Evolutionary conservation across 1,139 yeast species (phyloP).

Genomic region (Yamadazyma mexicana): DNA sequence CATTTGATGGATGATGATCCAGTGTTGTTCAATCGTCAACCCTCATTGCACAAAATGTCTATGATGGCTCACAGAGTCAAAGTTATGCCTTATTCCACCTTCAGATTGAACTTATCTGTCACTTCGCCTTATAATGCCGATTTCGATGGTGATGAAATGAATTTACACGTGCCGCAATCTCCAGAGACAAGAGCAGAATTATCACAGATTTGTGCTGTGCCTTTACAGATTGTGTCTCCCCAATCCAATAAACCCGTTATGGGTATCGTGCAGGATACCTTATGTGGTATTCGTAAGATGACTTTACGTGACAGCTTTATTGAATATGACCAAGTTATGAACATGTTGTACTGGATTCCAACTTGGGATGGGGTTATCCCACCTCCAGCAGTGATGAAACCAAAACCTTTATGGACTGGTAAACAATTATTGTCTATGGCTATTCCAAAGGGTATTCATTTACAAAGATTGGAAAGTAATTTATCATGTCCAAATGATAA

Average conservation of each 20-base stretch:
- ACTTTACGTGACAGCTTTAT: slow-evolving; percentile 86
- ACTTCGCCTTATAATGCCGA: slow-evolving; percentile 99
- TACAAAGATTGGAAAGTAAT: slow-evolving; percentile 91
- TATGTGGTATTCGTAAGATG: slow-evolving; percentile 96
- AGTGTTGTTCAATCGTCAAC: slow-evolving; percentile 97
- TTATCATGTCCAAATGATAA: slow-evolving; percentile 80
- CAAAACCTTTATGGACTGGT: slow-evolving; percentile 97
- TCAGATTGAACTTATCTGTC: slow-evolving; percentile 92
- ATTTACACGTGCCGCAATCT: slow-evolving; percentile 98
- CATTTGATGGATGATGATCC: slow-evolving; percentile 98
- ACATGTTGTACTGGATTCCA: slow-evolving; percentile 96
- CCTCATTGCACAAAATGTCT: slow-evolving; percentile 98
- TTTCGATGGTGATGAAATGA: slow-evolving; percentile 99
- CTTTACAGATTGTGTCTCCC: slow-evolving; percentile 95
- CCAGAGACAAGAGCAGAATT: slow-evolving; percentile 97
- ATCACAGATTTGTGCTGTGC: slow-evolving; percentile 94
- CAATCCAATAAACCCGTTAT: slow-evolving; percentile 98
- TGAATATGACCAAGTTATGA: slow-evolving; percentile 93
- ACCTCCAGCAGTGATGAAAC: slow-evolving; percentile 92
- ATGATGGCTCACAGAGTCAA: slow-evolving; percentile 99
- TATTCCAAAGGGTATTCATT: slow-evolving; percentile 92
- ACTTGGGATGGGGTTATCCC: slow-evolving; percentile 99
- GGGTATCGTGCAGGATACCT: slow-evolving; percentile 99
- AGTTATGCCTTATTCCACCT: slow-evolving; percentile 98
- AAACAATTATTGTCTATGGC: slow-evolving; percentile 91